Percentiles rank a stretch among this genome's conserved stretches.
Conservation (phyloP, 495 filamentous ascomycete species). For the Annulohypoxylon stygium region DNA sequence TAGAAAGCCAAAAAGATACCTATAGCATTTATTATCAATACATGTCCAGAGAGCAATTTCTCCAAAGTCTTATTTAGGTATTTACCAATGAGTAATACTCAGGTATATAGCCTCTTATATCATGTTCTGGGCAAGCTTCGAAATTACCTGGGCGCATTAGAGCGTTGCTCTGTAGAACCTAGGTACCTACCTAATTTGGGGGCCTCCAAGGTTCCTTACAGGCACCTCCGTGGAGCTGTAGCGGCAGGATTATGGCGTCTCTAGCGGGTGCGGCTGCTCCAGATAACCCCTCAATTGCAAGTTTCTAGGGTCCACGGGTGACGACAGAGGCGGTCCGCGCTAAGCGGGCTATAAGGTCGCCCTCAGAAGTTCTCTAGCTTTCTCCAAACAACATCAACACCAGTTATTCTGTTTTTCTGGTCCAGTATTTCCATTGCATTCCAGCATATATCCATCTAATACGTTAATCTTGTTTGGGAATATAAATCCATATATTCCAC, state of each 20-base stretch:
- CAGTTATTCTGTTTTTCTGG: neutral
- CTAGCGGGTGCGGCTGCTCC: neutral
- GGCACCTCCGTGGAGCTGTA: neutral
- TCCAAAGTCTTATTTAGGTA: neutral
- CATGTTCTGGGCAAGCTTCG: too few species aligned
- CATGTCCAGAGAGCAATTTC: neutral
- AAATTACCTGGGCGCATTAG: too few species aligned
- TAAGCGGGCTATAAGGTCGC: neutral
- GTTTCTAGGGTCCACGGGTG: neutral
- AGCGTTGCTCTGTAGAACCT: too few species aligned
- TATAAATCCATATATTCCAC: neutral
- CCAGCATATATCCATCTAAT: neutral
- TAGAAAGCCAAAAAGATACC: conserved; percentile 2
- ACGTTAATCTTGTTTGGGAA: neutral
- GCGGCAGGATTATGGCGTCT: neutral
- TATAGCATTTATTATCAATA: neutral
- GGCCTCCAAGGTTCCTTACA: neutral
- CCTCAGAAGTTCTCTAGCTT: neutral
- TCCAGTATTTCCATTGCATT: neutral
- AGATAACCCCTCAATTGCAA: neutral
- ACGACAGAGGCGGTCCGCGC: neutral
- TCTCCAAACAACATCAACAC: conserved; percentile 1
- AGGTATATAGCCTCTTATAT: too few species aligned
- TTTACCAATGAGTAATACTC: too few species aligned
- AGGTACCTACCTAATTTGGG: too few species aligned